Base-by-base conservation (phyloP, 140 eudicot species). In the Anethum foeniculum region DNA sequence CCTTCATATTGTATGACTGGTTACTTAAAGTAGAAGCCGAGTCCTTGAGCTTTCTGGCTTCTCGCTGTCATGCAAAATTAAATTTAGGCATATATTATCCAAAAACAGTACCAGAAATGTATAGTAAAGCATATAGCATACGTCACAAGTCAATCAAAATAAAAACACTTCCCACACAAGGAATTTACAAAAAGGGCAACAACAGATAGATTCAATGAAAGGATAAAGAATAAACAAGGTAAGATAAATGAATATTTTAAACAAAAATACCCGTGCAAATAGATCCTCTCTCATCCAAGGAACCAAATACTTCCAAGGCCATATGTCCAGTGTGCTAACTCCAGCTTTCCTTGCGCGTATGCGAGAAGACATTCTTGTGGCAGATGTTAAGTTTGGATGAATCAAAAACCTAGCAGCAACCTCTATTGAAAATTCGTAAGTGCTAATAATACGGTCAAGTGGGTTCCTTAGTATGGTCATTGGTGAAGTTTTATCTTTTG, bases 301-400 rank as follows among this genome's bases (percentile, higher is more conserved):
- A 73, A 95, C 99, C 88, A 95, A 83, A 87, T 91, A 89, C 86
- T 95, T 95, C 99, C 99, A 95, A 14, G 97, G 99, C 99, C 99
- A 95, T 58, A 95, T 92, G 77, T 92, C 97, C 38, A 95, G 88
- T 8, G 99, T 92, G 85, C 97, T 93, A 72, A 89, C 78, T 71
- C 87, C 91, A 69, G 80, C 77, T 15, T 62, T 84, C 84, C 84
- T 91, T 75, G 73, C 58, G 62, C 95, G 97, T 65, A 86, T 47
- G 41, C 86, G 87, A 79, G 72, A 82, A 64, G 90, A 77, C 84
- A 86, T 86, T 87, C 67, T 85, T 75, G 87, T 58, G 32, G 87
- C 96, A 81, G 97, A 92, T 14, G 96, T 90, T 79, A 95, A 79
- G 82, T 95, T 92, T 79, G 89, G 91, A 86, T 95, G 97, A 77